Conservation (phyloP, 129 eudicot species). For the Centella asiatica region DNA sequence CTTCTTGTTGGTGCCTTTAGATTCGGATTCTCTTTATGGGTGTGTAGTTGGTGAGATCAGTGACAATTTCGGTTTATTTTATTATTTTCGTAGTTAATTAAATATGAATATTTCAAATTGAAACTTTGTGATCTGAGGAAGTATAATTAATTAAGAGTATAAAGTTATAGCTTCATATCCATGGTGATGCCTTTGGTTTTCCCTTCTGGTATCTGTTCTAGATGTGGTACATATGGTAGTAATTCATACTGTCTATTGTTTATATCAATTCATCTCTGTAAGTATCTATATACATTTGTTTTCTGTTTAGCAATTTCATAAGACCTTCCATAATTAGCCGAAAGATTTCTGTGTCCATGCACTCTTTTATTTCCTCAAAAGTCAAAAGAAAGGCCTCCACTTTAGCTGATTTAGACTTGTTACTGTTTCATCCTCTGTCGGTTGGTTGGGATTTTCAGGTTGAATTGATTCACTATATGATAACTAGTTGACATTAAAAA, state of each 20-base stretch:
- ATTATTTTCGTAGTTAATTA: background rate
- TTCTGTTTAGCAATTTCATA: too few species aligned
- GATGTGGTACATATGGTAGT: background rate
- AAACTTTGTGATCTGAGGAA: conserved; percentile 12
- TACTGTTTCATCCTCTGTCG: background rate
- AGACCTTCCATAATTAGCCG: background rate
- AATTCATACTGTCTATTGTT: background rate
- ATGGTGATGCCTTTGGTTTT: conserved; percentile 33
- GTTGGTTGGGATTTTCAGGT: background rate
- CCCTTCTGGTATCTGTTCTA: conserved; percentile 32
- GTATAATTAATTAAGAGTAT: background rate
- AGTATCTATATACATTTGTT: background rate
- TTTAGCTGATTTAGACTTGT: background rate
- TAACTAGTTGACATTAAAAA: too few species aligned
- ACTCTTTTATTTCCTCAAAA: background rate
- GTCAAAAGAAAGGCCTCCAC: background rate
- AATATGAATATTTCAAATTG: conserved; percentile 3
- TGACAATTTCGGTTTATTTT: background rate
- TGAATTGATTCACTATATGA: background rate
- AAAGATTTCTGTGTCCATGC: background rate
- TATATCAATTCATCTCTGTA: background rate
- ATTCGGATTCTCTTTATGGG: conserved; percentile 2
- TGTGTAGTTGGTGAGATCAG: background rate
- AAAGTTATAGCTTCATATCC: conserved; percentile 14
- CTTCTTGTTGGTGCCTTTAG: background rate